Evolutionary conservation across 1,139 yeast genomes (phyloP).

Genomic region (Kurtzmaniella quercitrusa): DNA sequence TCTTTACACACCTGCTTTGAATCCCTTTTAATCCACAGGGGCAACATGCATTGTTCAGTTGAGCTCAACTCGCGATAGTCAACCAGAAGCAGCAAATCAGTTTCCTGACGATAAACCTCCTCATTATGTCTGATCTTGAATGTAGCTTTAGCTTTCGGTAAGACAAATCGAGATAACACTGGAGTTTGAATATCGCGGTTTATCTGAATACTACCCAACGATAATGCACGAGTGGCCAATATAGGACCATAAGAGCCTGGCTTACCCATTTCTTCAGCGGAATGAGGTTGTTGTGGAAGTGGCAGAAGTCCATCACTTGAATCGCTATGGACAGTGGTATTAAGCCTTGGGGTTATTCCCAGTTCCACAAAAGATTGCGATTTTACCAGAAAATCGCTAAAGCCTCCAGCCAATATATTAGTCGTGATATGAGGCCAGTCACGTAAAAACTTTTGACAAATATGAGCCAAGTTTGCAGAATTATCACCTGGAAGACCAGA

Average conservation of each 20-base stretch:
- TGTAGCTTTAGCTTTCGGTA: slow-evolving; percentile 19
- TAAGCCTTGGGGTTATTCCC: slow-evolving; percentile 6
- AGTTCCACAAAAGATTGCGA: slow-evolving; percentile 18
- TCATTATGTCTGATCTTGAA: slow-evolving; percentile 44
- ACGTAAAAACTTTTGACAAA: slow-evolving; percentile 46
- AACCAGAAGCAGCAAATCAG: slow-evolving; percentile 6
- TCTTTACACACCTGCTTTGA: slow-evolving; percentile 21
- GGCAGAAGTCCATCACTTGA: too few species aligned
- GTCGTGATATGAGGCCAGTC: slow-evolving; percentile 6
- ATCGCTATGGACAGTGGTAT: neutral
- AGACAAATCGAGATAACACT: slow-evolving; percentile 24
- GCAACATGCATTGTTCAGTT: slow-evolving; percentile 15
- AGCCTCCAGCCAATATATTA: slow-evolving; percentile 15
- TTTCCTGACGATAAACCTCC: slow-evolving; percentile 21
- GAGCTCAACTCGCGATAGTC: slow-evolving; percentile 6
- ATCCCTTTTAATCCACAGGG: slow-evolving; percentile 20
- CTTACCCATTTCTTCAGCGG: neutral
- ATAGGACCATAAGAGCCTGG: neutral
- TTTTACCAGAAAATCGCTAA: slow-evolving; percentile 21
- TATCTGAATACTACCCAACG: slow-evolving; percentile 3
- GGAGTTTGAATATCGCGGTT: slow-evolving; percentile 15
- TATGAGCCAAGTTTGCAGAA: slow-evolving; percentile 39
- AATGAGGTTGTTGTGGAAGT: neutral
- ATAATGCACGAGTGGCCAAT: slow-evolving; percentile 1
- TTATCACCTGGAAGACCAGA: slow-evolving; percentile 12